These are phyloP conservation scores for Symbiotaphrina buchneri DNA, from an alignment of 495 filamentous ascomycete species.

Conservation along the genomic window DNA sequence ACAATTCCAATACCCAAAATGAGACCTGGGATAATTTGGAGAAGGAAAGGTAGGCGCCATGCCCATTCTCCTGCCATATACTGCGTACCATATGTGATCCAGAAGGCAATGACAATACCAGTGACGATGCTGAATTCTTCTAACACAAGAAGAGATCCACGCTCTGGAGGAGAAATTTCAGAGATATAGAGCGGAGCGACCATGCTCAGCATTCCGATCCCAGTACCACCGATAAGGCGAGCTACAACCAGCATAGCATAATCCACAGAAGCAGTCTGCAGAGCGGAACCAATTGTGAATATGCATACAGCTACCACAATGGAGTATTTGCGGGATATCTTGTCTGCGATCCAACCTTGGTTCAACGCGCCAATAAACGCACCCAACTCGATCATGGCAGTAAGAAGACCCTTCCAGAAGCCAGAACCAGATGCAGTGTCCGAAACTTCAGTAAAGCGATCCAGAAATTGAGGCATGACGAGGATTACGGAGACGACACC, in stretches of 20 bases:
- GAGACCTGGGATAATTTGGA: neutral
- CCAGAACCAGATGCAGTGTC: conserved; percentile 19
- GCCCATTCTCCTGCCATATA: conserved; percentile 1
- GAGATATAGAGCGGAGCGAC: conserved; percentile 2
- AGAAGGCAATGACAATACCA: conserved; percentile 1
- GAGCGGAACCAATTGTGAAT: conserved; percentile 27
- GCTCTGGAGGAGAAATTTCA: conserved; percentile 2
- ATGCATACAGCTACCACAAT: conserved; percentile 30
- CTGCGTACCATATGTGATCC: conserved; percentile 1
- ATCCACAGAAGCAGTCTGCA: conserved; percentile 30
- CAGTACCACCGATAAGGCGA: conserved; percentile 35
- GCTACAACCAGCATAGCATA: conserved; percentile 35
- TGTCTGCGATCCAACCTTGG: conserved; percentile 35
- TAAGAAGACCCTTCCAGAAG: conserved; percentile 36
- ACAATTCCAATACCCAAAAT: neutral
- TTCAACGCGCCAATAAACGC: conserved; percentile 30
- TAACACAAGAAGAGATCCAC: neutral
- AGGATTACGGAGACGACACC: conserved; percentile 31
- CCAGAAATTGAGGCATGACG: conserved; percentile 33
- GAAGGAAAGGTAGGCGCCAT: conserved; percentile 1
- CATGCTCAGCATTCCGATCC: conserved; percentile 24
- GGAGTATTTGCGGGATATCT: conserved; percentile 30
- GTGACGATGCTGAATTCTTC: conserved; percentile 1
- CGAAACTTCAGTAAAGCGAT: conserved; percentile 21
- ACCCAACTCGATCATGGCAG: conserved; percentile 36